Base-by-base conservation (phyloP, 768 basidiomycete species). In the Antrodiella citrinella region DNA sequence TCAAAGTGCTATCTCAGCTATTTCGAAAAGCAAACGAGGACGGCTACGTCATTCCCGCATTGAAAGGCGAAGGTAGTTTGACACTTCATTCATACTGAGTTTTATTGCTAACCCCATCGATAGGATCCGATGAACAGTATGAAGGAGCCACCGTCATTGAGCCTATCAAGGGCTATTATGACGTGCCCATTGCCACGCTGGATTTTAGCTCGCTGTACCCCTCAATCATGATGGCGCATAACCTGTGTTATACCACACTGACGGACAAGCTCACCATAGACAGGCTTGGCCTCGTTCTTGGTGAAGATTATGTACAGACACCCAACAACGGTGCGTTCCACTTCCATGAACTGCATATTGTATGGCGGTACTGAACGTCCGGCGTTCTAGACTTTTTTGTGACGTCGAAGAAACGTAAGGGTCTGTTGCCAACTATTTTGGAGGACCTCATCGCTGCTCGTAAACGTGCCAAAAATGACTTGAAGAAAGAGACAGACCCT, bases 201-300 rank as follows among this genome's bases (percentile, higher is more conserved):
- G 96, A 99, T 77, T 99, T 99, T 70, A 93, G 91, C 51, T 97
- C 94, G 1, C 76, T 99, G 53, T 99, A 99, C 67, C 96, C 96
- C 3, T 98, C 96, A 0, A 98, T 99, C 69, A 99, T 99, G 96
- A 97, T 97, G 94, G 96, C 95, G 2, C 96, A 99, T 67, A 99
- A 99, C 63, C 72, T 99, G 0, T 99, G 96, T 65, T 99, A 98
- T 62, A 97, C 96, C 0, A 97, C 96, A 0, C 73, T 98, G n/a
- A 66, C 97, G 30, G 90, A 96, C 54, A 86, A 81, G 63, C 41
- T 51, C 4, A 86, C 85, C 0, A 84, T 95, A 11, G 86, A 91
- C 18, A 77, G 87, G 18, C 70, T 98, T 12, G 69, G 74, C 5
- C 74, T 98, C 18, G 78, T 80, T 26, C 91, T 87, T 62, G 91